Percentiles rank a stretch among this genome's conserved stretches.
phyloP scores from a whole-genome alignment of 1,284 basidiomycete species.

The Cryptococcus maquisensis region DNA sequence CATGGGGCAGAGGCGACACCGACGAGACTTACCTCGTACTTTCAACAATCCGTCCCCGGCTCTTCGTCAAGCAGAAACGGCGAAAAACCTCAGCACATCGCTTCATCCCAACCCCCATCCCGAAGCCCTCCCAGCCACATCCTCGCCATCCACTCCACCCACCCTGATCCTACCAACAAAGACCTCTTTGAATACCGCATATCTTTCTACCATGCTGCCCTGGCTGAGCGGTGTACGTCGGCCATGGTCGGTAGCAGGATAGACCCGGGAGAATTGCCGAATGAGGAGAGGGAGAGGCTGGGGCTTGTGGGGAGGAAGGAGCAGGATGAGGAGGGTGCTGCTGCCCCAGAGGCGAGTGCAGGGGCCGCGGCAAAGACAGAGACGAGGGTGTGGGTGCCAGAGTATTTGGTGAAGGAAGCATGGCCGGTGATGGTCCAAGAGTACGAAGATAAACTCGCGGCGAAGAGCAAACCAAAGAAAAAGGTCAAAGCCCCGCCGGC shows the following conservation, averaged over 20 bases:
- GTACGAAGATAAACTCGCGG: conserved; percentile 25
- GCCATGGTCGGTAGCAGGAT: conserved; percentile 39
- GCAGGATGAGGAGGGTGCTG: background rate
- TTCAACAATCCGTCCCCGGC: conserved; percentile 6
- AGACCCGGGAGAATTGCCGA: conserved; percentile 24
- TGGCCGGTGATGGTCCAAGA: conserved; percentile 28
- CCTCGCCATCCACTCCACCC: conserved; percentile 29
- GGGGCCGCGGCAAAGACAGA: conserved; percentile 11
- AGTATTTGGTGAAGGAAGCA: conserved; percentile 32
- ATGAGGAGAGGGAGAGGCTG: conserved; percentile 10
- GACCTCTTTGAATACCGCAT: conserved; percentile 38
- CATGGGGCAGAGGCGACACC: conserved; percentile 4
- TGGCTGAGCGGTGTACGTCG: conserved; percentile 23
- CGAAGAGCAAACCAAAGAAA: conserved; percentile 19
- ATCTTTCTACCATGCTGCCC: conserved; percentile 23
- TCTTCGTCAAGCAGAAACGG: conserved; percentile 11
- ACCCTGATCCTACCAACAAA: conserved; percentile 30
- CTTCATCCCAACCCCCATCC: no score
- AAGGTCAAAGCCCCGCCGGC: background rate
- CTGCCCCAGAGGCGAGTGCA: background rate
- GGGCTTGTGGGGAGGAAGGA: conserved; percentile 23
- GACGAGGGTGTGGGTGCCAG: conserved; percentile 30
- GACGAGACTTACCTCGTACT: conserved; percentile 12
- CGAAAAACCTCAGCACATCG: conserved; percentile 4
- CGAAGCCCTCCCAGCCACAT: conserved; percentile 12